Evolutionary conservation across 2,329 filamentous ascomycete genomes (phyloP).

Genomic region (Cordyceps fumosorosea): DNA sequence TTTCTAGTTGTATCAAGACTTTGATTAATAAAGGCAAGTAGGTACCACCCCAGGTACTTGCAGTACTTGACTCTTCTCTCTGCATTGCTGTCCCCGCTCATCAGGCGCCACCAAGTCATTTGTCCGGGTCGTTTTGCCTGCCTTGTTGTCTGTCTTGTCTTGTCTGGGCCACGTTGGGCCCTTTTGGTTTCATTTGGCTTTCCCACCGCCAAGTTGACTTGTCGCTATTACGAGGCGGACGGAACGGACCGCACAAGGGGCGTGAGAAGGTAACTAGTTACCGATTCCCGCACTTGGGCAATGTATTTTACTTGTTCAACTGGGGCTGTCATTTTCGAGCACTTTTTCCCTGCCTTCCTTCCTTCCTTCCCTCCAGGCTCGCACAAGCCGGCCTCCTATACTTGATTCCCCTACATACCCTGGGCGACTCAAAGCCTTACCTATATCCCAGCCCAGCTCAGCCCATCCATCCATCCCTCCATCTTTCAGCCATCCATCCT

Average conservation of each 20-base stretch:
- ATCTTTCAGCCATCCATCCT: background rate
- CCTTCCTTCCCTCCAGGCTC: background rate
- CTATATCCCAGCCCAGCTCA: background rate
- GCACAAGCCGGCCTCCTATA: background rate
- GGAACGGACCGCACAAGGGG: background rate
- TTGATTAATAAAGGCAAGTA: background rate
- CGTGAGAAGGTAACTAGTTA: background rate
- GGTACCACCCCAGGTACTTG: background rate
- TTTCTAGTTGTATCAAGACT: too few relatives aligned
- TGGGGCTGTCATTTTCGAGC: background rate
- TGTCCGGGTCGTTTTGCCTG: too few relatives aligned
- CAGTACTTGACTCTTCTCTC: background rate
- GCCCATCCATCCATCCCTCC: background rate
- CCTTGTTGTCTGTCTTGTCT: background rate
- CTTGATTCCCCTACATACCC: too few relatives aligned
- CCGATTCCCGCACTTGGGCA: background rate
- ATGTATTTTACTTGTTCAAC: background rate
- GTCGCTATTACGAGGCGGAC: background rate
- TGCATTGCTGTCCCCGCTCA: background rate
- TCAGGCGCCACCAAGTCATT: conserved; percentile 8
- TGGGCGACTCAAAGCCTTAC: too few relatives aligned
- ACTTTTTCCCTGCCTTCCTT: too few relatives aligned
- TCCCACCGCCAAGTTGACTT: background rate
- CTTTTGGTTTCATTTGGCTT: conserved; percentile 11
- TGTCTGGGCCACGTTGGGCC: conserved; percentile 10